phyloP scores from a whole-genome alignment of 2,329 filamentous ascomycete genomes.

The Fusarium zealandicum region DNA sequence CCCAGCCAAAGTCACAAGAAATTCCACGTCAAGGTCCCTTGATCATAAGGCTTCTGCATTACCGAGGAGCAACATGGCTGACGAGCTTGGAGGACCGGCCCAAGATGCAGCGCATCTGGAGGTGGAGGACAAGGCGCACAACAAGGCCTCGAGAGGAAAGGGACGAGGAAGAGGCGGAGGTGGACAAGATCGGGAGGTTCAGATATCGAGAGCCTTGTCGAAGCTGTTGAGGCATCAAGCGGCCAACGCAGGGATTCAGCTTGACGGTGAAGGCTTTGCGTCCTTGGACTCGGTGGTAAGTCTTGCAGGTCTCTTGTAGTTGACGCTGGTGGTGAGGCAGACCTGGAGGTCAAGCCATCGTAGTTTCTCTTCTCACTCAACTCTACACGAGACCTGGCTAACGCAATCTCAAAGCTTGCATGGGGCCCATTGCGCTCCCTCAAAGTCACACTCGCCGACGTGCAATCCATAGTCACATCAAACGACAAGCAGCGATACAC shows the following conservation, averaged over 20 bases:
- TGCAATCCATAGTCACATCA: conserved; percentile 71
- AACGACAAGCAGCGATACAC: conserved; percentile 94
- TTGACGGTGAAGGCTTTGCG: conserved; percentile 68
- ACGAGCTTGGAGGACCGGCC: conserved; percentile 1
- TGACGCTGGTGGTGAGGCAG: no score
- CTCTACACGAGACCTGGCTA: neutral
- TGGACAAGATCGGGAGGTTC: conserved; percentile 52
- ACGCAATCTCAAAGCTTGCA: conserved; percentile 51
- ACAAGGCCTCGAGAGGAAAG: conserved; percentile 30
- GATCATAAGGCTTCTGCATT: neutral
- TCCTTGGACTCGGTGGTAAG: conserved; percentile 65
- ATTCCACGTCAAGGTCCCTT: neutral
- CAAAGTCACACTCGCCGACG: conserved; percentile 76
- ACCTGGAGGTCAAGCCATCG: neutral
- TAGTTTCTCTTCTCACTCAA: neutral
- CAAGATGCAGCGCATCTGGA: conserved; percentile 25
- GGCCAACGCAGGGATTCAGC: conserved; percentile 60
- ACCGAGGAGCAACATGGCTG: conserved; percentile 29
- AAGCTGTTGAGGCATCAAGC: conserved; percentile 64
- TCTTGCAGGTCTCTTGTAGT: conserved; percentile 24
- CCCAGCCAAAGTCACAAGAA: neutral
- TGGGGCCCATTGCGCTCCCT: conserved; percentile 70
- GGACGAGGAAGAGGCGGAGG: conserved; percentile 40
- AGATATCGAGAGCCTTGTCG: conserved; percentile 63
- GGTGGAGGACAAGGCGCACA: conserved; percentile 39